Evolutionary conservation across 2,329 filamentous ascomycete species (phyloP).

Genomic region (Didymella keratinophila): DNA sequence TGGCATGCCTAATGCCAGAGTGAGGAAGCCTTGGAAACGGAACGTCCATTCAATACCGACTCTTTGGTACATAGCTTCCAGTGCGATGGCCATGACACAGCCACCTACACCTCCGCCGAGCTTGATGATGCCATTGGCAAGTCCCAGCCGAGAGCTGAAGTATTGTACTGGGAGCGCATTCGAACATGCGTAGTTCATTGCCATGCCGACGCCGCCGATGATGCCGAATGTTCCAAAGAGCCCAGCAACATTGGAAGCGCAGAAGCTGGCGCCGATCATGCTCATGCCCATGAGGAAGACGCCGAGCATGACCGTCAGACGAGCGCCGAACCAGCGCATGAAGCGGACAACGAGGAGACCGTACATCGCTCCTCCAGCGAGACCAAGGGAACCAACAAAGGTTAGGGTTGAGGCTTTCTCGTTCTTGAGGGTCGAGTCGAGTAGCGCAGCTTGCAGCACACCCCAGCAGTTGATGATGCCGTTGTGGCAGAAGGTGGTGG

Average conservation of each 20-base stretch:
- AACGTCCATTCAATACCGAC: constrained; percentile 41
- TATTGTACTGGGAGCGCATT: constrained; percentile 38
- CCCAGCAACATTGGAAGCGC: constrained; percentile 35
- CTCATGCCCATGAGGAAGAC: constrained; percentile 60
- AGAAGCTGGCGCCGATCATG: constrained; percentile 60
- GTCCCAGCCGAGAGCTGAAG: constrained; percentile 36
- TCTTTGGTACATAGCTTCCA: constrained; percentile 34
- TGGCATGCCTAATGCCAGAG: constrained; percentile 33
- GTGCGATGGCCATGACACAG: constrained; percentile 33
- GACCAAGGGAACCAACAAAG: constrained; percentile 65
- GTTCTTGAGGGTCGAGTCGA: constrained; percentile 55
- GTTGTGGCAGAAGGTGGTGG: constrained; percentile 60
- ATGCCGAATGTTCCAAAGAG: constrained; percentile 59
- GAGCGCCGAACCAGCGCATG: constrained; percentile 59
- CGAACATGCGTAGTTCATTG: constrained; percentile 34
- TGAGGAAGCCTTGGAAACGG: constrained; percentile 34
- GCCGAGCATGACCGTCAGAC: constrained; percentile 58
- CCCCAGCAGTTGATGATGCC: constrained; percentile 68
- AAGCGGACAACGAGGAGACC: constrained; percentile 62
- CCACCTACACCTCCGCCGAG: constrained; percentile 40
- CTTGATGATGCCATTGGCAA: constrained; percentile 42
- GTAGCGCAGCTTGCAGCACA: constrained; percentile 65
- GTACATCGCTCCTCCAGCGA: constrained; percentile 60
- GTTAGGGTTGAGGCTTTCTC: constrained; percentile 60
- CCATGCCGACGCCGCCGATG: constrained; percentile 55